Conservation (phyloP, 2,329 filamentous ascomycete genomes). For the Calonectria multiphialidica region DNA sequence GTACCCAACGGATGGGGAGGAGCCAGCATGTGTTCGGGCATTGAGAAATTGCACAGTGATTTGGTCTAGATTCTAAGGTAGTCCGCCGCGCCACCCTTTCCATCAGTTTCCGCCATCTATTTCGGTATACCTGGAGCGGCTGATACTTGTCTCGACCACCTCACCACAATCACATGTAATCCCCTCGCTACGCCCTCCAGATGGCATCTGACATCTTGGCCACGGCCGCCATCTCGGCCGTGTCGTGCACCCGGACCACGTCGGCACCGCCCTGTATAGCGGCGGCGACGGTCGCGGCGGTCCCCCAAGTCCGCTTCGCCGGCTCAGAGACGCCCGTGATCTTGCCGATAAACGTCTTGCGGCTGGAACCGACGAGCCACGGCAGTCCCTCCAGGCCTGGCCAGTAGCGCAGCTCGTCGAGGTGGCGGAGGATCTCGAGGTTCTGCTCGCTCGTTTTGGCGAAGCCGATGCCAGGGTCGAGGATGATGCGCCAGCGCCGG, state of each 20-base stretch:
- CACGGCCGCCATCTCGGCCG: conserved; percentile 86
- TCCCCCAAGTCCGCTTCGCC: conserved; percentile 82
- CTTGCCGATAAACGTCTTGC: conserved; percentile 89
- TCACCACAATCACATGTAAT: neutral
- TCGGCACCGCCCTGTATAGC: conserved; percentile 90
- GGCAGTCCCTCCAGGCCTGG: conserved; percentile 78
- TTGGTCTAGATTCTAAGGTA: conserved; percentile 4
- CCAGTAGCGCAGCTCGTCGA: conserved; percentile 74
- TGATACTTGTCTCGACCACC: neutral
- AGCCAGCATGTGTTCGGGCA: neutral
- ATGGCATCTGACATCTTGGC: conserved; percentile 94
- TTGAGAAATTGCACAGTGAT: neutral
- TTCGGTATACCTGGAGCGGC: neutral
- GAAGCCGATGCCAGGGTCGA: conserved; percentile 95
- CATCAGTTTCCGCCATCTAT: neutral
- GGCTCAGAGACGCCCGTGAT: conserved; percentile 82
- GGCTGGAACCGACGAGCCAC: conserved; percentile 90
- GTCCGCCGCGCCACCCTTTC: neutral
- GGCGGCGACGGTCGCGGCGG: conserved; percentile 87
- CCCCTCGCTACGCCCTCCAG: conserved; percentile 66
- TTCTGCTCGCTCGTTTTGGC: conserved; percentile 88
- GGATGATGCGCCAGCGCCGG: conserved; percentile 91
- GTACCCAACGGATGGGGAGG: neutral
- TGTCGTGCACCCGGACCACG: conserved; percentile 93
- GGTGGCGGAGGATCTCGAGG: conserved; percentile 78